phyloP scores from a whole-genome alignment of 805 yeast species.

The Lipomyces mesembrius region DNA sequence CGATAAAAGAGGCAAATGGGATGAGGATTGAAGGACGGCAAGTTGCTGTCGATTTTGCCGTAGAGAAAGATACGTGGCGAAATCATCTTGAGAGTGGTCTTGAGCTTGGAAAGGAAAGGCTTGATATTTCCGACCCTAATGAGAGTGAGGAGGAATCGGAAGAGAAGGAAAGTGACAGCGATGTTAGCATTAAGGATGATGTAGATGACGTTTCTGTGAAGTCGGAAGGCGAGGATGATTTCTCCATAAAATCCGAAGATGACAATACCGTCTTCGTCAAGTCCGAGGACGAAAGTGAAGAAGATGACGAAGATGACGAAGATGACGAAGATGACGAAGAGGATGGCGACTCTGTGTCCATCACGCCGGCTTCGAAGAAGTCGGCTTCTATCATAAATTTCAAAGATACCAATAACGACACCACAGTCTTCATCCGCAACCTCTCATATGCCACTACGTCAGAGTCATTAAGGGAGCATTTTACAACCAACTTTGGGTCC shows the following conservation, averaged over 20 bases:
- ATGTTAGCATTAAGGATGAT: conserved; percentile 42
- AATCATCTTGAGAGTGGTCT: conserved; percentile 50
- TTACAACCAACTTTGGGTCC: conserved; percentile 73
- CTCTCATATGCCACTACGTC: conserved; percentile 92
- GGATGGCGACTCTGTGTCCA: conserved; percentile 34
- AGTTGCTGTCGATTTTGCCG: conserved; percentile 92
- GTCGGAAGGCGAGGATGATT: conserved; percentile 28
- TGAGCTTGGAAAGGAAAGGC: conserved; percentile 50
- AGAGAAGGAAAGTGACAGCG: conserved; percentile 45
- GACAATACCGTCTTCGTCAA: conserved; percentile 43
- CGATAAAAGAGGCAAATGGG: conserved; percentile 74
- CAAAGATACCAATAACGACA: conserved; percentile 45
- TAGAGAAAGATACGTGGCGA: conserved; percentile 86
- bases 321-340: conserved; percentile 36
- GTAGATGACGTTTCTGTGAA: conserved; percentile 41
- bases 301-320: conserved; percentile 34
- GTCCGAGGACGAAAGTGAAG: conserved; percentile 39
- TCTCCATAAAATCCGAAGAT: conserved; percentile 41
- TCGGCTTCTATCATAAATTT: conserved; percentile 15
- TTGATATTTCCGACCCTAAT: conserved; percentile 48
- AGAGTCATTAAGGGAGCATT: conserved; percentile 78
- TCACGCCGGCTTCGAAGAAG: conserved; percentile 18
- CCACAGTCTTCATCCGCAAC: conserved; percentile 83
- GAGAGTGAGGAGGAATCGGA: conserved; percentile 45
- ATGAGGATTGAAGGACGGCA: conserved; percentile 84